Base-by-base conservation (phyloP, 306 rosid genomes). In the Crotalaria pallida region DNA sequence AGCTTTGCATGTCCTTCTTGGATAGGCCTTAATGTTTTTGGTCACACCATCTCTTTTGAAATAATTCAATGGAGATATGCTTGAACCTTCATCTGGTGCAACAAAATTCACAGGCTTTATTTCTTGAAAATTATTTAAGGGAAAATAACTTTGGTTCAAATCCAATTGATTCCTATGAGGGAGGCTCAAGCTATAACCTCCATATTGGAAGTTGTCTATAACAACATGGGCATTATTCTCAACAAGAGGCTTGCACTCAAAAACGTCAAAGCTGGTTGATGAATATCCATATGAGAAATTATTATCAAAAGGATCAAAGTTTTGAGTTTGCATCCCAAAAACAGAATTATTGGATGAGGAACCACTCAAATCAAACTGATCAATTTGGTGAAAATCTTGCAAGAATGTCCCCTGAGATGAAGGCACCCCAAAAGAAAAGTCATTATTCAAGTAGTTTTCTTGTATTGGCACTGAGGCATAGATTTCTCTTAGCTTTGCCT, bases 81-180 rank as follows among this genome's bases (percentile, higher is more conserved):
- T 50, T 3, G 98, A 88, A 16, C 82, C 84, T 75, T 90, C 88
- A 84, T 87, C 90, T 23, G 92, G 89, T 29, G 79, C 82, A 13
- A 70, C 75, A 64, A 74, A 71, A 56, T 76, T 87, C 43, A 82
- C 0, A 19, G 85, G 86, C 52, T 78, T 82, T 24, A 61, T 61
- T 47, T 85, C 85, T 72, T 70, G 87, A 53, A 53, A 15, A 31
- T 31, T 31, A 77, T 57, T 81, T 56, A 67, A 75, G 22, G 67
- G 59, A 66, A 69, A 49, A 77, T 17, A 53, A 43, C 73, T 76
- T 65, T 69, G 78, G 59, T 72, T 78, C 59, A 72, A 33, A 11
- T 82, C 90, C 21, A 75, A 10, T 51, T 65, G 81, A 77, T 78
- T 83, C 49, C 73, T 84, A 53, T 74, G 74, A 53, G 80, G 72